Evolutionary conservation across 2,329 filamentous ascomycete species (phyloP).

Genomic region (Colletotrichum viniferum): DNA sequence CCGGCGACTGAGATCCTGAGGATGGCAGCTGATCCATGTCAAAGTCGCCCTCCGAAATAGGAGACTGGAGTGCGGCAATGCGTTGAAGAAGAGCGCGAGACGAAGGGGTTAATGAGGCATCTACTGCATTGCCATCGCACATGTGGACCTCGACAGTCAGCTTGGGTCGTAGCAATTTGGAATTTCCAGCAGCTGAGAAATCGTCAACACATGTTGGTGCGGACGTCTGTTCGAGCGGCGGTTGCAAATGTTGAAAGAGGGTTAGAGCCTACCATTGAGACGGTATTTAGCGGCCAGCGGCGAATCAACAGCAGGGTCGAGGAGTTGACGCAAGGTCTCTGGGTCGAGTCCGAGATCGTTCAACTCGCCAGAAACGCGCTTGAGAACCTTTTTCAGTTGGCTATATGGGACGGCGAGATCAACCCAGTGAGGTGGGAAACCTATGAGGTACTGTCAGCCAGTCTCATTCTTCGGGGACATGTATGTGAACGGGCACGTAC

Average conservation of each 20-base stretch:
- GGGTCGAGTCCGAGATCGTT: slow-evolving; percentile 72
- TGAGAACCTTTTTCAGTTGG: slow-evolving; percentile 87
- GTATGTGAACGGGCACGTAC: slow-evolving; percentile 30
- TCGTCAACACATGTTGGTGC: neutral
- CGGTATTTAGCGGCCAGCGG: slow-evolving; percentile 58
- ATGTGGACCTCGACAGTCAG: slow-evolving; percentile 73
- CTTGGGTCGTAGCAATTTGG: slow-evolving; percentile 64
- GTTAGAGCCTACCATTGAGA: slow-evolving; percentile 48
- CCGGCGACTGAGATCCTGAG: neutral
- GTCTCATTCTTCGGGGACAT: neutral
- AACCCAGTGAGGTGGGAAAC: slow-evolving; percentile 75
- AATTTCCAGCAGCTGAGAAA: slow-evolving; percentile 38
- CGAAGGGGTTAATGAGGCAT: slow-evolving; percentile 69
- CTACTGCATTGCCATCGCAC: slow-evolving; percentile 68
- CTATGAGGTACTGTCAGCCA: slow-evolving; percentile 34
- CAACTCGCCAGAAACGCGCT: slow-evolving; percentile 77
- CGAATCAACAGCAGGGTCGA: slow-evolving; percentile 54
- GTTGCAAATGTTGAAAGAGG: neutral
- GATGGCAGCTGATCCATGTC: neutral
- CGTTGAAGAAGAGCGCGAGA: slow-evolving; percentile 68
- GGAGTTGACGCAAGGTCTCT: slow-evolving; percentile 69
- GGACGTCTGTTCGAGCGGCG: neutral
- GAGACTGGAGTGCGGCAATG: slow-evolving; percentile 47
- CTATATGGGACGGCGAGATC: slow-evolving; percentile 82
- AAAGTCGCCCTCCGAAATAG: slow-evolving; percentile 10